Conservation (phyloP, 305 asterid genomes). For the Fraxinus latifolia region DNA sequence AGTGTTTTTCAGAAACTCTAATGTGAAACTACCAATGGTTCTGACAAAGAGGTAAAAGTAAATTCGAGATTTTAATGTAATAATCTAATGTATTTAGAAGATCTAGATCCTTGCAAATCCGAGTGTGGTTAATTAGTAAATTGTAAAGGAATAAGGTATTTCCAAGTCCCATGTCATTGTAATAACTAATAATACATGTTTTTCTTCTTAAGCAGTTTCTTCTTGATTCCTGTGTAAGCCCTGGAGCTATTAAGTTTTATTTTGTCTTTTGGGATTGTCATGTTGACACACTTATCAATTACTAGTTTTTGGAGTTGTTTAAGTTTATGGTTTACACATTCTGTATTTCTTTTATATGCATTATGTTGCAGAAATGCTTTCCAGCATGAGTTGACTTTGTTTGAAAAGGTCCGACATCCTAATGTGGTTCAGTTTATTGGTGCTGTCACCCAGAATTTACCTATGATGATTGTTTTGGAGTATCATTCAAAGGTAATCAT, state of each 20-base stretch:
- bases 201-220: neutral
- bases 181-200: neutral
- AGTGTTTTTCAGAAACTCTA: neutral
- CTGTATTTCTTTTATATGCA: conserved; percentile 22
- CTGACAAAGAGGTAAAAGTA: neutral
- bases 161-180: neutral
- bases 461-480: conserved; percentile 96
- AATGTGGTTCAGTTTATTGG: conserved; percentile 96
- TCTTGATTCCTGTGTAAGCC: conserved; percentile 25
- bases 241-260: conserved; percentile 17
- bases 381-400: conserved; percentile 75
- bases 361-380: conserved; percentile 68
- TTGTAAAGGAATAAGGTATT: neutral
- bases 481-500: conserved; percentile 67
- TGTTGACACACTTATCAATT: neutral
- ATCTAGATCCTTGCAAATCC: neutral
- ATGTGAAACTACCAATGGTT: neutral
- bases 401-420: conserved; percentile 97
- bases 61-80: neutral
- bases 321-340: neutral
- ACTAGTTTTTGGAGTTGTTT: neutral
- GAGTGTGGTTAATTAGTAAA: neutral
- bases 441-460: conserved; percentile 92
- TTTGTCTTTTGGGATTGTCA: neutral
- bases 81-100: neutral